phyloP scores from a whole-genome alignment of 257 asterid species.

The Cordia subcordata region DNA sequence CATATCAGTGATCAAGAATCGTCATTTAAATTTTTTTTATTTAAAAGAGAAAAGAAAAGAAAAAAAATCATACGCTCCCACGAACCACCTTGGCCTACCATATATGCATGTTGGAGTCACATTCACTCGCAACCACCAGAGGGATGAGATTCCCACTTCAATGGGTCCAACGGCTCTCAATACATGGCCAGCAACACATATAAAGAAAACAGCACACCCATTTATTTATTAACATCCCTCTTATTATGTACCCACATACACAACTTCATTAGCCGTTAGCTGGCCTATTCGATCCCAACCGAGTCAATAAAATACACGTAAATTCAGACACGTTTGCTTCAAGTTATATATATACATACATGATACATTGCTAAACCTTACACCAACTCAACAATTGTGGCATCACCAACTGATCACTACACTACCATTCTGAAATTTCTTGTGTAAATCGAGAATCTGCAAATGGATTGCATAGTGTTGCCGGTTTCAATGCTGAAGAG shows the following conservation, averaged over 20 bases:
- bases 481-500: slow-evolving; percentile 29
- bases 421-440: no score
- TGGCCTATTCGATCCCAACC: slow-evolving; percentile 8
- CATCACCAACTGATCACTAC: neutral
- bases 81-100: no score
- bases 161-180: neutral
- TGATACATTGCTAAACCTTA: no score
- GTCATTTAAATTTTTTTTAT: no score
- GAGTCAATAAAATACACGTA: neutral
- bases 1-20: no score
- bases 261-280: slow-evolving; percentile 8
- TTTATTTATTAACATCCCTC: neutral
- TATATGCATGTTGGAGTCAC: no score
- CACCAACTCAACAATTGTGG: neutral
- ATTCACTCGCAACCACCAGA: no score
- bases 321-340: neutral
- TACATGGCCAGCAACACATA: neutral
- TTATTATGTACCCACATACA: neutral
- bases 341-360: neutral
- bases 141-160: neutral
- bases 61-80: no score
- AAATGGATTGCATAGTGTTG: slow-evolving; percentile 34
- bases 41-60: no score
- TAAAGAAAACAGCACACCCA: neutral
- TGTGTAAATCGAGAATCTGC: no score